Percentiles rank a stretch among this genome's conserved stretches.
These are phyloP conservation scores for Cytospora schulzeri DNA, from an alignment of 2,329 filamentous ascomycete genomes.

Conservation along the genomic window DNA sequence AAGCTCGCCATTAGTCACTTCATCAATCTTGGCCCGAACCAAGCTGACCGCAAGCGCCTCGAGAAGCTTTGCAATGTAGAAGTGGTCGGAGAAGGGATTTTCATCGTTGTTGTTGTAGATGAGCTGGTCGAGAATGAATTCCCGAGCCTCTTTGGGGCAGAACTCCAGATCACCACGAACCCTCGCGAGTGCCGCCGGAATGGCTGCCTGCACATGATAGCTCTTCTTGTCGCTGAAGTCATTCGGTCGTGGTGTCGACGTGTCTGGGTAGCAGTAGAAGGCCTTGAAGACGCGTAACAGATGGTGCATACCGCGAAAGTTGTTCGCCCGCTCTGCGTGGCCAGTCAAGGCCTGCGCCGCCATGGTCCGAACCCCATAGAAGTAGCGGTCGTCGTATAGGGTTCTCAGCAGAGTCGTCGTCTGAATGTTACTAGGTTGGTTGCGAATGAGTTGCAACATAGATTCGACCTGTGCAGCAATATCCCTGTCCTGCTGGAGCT, in stretches of 20 bases:
- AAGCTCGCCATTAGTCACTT: conserved; percentile 46
- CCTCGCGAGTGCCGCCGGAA: conserved; percentile 77
- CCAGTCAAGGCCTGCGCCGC: conserved; percentile 78
- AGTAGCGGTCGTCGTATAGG: conserved; percentile 88
- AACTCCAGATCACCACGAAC: conserved; percentile 75
- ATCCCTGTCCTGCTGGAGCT: conserved; percentile 94
- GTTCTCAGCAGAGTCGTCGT: conserved; percentile 90
- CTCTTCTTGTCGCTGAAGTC: conserved; percentile 86
- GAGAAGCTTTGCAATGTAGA: conserved; percentile 83
- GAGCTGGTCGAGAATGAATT: conserved; percentile 85
- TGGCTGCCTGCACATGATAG: conserved; percentile 82
- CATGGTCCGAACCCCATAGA: conserved; percentile 86
- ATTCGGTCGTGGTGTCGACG: conserved; percentile 80
- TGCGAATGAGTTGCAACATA: conserved; percentile 71
- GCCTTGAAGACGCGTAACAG: conserved; percentile 84
- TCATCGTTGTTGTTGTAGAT: conserved; percentile 93
- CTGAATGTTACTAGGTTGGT: conserved; percentile 74
- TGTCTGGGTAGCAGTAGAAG: conserved; percentile 81
- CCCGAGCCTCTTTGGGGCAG: conserved; percentile 76
- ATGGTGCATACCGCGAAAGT: conserved; percentile 81
- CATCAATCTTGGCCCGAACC: conserved; percentile 52
- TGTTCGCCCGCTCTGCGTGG: conserved; percentile 69
- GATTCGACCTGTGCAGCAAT: conserved; percentile 84
- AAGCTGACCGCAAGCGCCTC: conserved; percentile 61
- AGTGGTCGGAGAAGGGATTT: conserved; percentile 85